These are phyloP conservation scores for Rutidosis leptorrhynchoides DNA, from an alignment of 129 eudicot genomes.

Conservation along the genomic window DNA sequence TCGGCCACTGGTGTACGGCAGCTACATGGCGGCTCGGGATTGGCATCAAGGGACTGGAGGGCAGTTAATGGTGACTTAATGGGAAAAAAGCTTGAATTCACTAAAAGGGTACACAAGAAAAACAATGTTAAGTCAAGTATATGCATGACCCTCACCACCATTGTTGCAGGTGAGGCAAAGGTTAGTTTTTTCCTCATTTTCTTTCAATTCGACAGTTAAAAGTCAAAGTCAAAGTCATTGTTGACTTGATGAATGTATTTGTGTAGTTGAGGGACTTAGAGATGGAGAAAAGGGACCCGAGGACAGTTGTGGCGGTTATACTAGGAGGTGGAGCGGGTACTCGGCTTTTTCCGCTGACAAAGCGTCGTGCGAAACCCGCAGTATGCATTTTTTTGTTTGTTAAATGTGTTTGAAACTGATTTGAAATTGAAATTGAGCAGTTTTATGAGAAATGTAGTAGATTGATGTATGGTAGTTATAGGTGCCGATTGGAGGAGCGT, in stretches of 20 bases:
- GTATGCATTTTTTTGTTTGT: conserved; percentile 35
- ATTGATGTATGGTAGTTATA: conserved; percentile 30
- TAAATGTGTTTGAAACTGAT: neutral
- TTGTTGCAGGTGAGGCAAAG: conserved; percentile 76
- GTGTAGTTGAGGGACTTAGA: conserved; percentile 66
- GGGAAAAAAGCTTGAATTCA: conserved; percentile 60
- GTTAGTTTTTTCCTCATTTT: conserved; percentile 35
- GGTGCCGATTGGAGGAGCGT: conserved; percentile 98
- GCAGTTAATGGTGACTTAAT: conserved; percentile 64
- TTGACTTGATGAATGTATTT: conserved; percentile 13
- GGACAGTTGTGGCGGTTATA: conserved; percentile 74
- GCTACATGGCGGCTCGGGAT: conserved; percentile 36
- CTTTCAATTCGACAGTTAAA: neutral
- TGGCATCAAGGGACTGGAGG: conserved; percentile 42
- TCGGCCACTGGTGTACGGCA: conserved; percentile 50
- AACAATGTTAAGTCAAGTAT: conserved; percentile 31
- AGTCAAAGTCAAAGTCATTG: conserved; percentile 8
- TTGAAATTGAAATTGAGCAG: neutral
- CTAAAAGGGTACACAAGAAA: conserved; percentile 25
- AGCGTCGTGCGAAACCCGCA: conserved; percentile 92
- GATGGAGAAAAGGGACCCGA: conserved; percentile 68
- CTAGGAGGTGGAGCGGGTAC: conserved; percentile 98
- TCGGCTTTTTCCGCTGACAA: conserved; percentile 92
- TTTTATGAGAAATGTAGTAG: conserved; percentile 22
- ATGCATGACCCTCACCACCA: conserved; percentile 65